Evolutionary conservation across 371 early-diverging fungal species (phyloP).

Genomic region (Rhizopus delemar): DNA sequence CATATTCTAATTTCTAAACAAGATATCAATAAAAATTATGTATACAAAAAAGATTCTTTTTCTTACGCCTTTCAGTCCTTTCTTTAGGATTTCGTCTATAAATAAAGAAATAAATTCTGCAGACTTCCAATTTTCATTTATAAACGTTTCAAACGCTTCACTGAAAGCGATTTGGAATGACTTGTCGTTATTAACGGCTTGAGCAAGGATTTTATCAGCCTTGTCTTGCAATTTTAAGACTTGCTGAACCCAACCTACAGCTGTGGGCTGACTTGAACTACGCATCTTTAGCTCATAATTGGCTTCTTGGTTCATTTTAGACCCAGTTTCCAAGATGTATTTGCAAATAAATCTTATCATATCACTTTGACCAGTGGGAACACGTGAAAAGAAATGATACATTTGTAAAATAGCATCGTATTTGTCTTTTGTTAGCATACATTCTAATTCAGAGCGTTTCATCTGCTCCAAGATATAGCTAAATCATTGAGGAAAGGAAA

Average conservation of each 20-base stretch:
- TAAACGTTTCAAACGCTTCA: conserved; percentile 75
- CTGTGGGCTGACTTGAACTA: conserved; percentile 40
- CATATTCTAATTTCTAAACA: conserved; percentile 82
- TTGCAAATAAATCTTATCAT: conserved; percentile 64
- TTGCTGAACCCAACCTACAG: conserved; percentile 82
- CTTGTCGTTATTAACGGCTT: conserved; percentile 69
- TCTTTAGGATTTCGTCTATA: conserved; percentile 90
- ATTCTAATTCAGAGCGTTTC: conserved; percentile 79
- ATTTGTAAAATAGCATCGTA: conserved; percentile 72
- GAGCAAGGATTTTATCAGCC: conserved; percentile 67
- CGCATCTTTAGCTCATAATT: conserved; percentile 46
- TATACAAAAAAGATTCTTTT: conserved; percentile 6
- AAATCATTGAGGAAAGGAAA: too few species aligned
- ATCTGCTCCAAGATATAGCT: conserved; percentile 44
- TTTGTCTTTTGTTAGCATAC: conserved; percentile 69
- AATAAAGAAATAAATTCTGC: conserved; percentile 90
- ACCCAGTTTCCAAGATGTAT: conserved; percentile 68
- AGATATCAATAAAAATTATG: neutral
- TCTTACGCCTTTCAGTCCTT: conserved; percentile 80
- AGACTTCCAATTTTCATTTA: conserved; percentile 74
- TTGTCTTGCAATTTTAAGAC: conserved; percentile 74
- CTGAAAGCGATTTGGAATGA: conserved; percentile 66
- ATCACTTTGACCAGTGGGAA: conserved; percentile 64
- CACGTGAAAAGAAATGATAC: conserved; percentile 77
- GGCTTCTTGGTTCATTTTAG: conserved; percentile 63